Percentiles rank a stretch among this genome's conserved stretches.
phyloP scores from a whole-genome alignment of 2,329 filamentous ascomycete genomes.

The Didymella arachidicola region DNA sequence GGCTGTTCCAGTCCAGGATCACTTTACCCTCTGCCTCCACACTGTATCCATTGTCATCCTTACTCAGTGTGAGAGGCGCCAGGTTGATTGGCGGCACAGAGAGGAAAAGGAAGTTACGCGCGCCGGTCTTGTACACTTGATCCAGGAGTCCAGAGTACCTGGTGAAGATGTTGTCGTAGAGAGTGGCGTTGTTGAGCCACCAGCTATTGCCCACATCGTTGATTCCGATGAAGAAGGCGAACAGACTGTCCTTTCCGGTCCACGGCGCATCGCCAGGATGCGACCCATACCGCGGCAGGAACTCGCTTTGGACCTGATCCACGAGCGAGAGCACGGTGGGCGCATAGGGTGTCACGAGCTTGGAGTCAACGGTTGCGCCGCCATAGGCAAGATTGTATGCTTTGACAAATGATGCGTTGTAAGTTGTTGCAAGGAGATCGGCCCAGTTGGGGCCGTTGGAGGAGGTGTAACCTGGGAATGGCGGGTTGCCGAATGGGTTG shows the following conservation, averaged over 20 bases:
- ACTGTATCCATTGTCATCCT: slow-evolving; percentile 47
- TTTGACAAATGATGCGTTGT: slow-evolving; percentile 54
- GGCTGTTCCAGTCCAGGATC: slow-evolving; percentile 61
- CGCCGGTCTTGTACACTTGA: slow-evolving; percentile 55
- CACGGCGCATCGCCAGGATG: slow-evolving; percentile 50
- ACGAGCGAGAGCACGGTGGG: slow-evolving; percentile 60
- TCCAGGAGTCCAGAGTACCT: slow-evolving; percentile 50
- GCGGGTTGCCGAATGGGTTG: slow-evolving; percentile 69
- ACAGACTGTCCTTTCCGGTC: slow-evolving; percentile 56
- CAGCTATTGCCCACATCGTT: slow-evolving; percentile 64
- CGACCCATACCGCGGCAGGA: slow-evolving; percentile 53
- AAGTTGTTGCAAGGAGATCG: slow-evolving; percentile 53
- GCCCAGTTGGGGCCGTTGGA: slow-evolving; percentile 64
- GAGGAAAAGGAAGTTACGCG: slow-evolving; percentile 60
- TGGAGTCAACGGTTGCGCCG: slow-evolving; percentile 53
- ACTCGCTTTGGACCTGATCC: slow-evolving; percentile 59
- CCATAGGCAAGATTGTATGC: slow-evolving; percentile 63
- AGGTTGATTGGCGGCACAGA: slow-evolving; percentile 60
- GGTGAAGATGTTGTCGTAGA: slow-evolving; percentile 48
- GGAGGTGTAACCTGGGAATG: slow-evolving; percentile 55
- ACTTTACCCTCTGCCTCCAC: slow-evolving; percentile 51
- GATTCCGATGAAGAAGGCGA: slow-evolving; percentile 63
- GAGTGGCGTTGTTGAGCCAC: slow-evolving; percentile 49
- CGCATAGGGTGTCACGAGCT: slow-evolving; percentile 58
- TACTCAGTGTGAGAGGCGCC: slow-evolving; percentile 56